Evolutionary conservation across 495 filamentous ascomycete species (phyloP), one percentile per base, ranked within the genome.

Genomic region (Immersiella caudata): DNA sequence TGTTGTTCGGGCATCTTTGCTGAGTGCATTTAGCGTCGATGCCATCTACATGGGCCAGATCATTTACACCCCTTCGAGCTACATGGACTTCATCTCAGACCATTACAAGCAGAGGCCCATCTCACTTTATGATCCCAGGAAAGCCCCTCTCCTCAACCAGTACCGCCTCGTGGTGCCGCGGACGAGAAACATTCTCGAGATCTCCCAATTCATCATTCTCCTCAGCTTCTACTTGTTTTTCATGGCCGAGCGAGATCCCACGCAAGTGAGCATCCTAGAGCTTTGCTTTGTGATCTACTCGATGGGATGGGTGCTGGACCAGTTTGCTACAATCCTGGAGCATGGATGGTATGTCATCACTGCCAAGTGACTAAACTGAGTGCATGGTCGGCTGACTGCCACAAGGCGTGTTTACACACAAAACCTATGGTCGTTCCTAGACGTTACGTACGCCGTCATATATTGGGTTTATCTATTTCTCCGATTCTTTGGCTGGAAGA

Each of bases 391-490:
- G 29, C 57, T 70, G 55, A 63, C 67, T 65, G 26, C 49, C 68
- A 65, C 49, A 69, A 91, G 89, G 89, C 82, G 85, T 56, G 90
- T 92, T 7, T 91, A 91, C 71, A 90, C 89, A 6, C 88, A 93
- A 70, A 91, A 92, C 69, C 81, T 93, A 21, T 93, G 90, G 90
- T 90, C 90, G 0, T 93, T 93, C 74, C 83, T 93, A 16, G 90
- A 93, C 69, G 83, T 90, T 33, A 86, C 84, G 21, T 93, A 92
- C 72, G 81, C 84, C 24, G 22, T 77, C 56, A 86, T 91, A 25
- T 92, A 89, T 72, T 76, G 80, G 66, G 69, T 79, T 63, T 93
- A 91, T 72, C 74, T 91, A 11, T 60, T 81, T 50, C 69, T 91
- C 22, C 87, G 90, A 21, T 70, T 90, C 1, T 83, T 88, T 70